Conservation (phyloP, 768 basidiomycete genomes). For the Trametes coccinea region DNA sequence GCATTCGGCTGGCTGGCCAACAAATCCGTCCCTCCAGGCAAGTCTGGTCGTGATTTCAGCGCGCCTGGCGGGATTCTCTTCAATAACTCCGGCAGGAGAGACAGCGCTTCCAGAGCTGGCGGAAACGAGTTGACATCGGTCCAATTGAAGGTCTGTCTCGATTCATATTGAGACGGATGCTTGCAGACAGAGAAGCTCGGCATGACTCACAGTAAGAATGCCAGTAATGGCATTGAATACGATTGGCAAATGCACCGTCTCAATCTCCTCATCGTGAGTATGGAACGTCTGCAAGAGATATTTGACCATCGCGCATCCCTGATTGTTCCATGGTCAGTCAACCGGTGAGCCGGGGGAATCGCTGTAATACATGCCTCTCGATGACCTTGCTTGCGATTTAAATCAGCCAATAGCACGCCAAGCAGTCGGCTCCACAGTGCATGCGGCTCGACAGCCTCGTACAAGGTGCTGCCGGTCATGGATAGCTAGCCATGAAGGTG, state of each 20-base stretch:
- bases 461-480: conserved; percentile 84
- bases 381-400: conserved; percentile 43
- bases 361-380: conserved; percentile 46
- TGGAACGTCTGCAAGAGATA: conserved; percentile 78
- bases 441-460: conserved; percentile 90
- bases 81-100: conserved; percentile 25
- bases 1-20: conserved; percentile 4
- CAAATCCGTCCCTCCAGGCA: conserved; percentile 1
- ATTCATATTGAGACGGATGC: neutral
- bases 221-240: conserved; percentile 72
- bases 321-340: neutral
- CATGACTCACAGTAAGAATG: conserved; percentile 53
- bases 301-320: conserved; percentile 67
- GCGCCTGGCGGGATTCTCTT: conserved; percentile 21
- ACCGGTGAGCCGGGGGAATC: neutral
- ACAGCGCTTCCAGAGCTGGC: conserved; percentile 13
- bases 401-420: conserved; percentile 52
- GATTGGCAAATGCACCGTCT: conserved; percentile 76
- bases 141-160: neutral
- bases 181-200: neutral
- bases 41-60: conserved; percentile 23
- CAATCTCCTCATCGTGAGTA: conserved; percentile 85
- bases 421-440: conserved; percentile 84
- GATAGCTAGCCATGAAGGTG: conserved; percentile 46
- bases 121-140: conserved; percentile 7